These are phyloP conservation scores for Ophiostoma sp. DNA, from an alignment of 2,329 filamentous ascomycete genomes.

Conservation along the genomic window DNA sequence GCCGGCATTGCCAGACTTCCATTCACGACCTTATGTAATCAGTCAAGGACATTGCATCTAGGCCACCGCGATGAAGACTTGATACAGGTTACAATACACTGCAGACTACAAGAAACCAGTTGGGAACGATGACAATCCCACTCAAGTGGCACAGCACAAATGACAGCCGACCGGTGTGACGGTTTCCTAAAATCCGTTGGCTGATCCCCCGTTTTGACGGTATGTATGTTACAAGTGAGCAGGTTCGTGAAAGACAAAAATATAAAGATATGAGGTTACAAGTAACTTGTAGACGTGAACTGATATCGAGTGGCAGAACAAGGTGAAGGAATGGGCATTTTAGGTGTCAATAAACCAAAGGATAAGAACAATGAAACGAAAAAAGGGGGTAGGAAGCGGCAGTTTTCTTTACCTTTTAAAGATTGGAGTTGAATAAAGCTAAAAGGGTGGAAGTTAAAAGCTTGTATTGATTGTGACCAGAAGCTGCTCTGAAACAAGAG, in stretches of 20 bases:
- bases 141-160: neutral
- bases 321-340: neutral
- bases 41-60: neutral
- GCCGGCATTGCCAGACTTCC: neutral
- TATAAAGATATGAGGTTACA: neutral
- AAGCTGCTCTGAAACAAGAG: neutral
- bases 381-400: too few species aligned
- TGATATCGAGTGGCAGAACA: neutral
- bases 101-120: neutral
- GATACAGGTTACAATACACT: neutral
- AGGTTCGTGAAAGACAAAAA: neutral
- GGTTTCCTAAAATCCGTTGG: neutral
- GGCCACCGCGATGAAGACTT: neutral
- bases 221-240: neutral
- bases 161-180: conserved; percentile 5
- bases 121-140: neutral
- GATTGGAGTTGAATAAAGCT: neutral
- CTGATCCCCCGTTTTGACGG: neutral
- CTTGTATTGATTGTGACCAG: neutral
- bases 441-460: neutral
- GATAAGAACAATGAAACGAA: too few species aligned
- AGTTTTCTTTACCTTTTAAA: too few species aligned
- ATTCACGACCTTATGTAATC: neutral
- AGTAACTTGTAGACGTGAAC: neutral
- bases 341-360: neutral